Evolutionary conservation across 352 stramenopile genomes (phyloP), one percentile per base, ranked within the genome.

Genomic region (Pythium biforme): DNA sequence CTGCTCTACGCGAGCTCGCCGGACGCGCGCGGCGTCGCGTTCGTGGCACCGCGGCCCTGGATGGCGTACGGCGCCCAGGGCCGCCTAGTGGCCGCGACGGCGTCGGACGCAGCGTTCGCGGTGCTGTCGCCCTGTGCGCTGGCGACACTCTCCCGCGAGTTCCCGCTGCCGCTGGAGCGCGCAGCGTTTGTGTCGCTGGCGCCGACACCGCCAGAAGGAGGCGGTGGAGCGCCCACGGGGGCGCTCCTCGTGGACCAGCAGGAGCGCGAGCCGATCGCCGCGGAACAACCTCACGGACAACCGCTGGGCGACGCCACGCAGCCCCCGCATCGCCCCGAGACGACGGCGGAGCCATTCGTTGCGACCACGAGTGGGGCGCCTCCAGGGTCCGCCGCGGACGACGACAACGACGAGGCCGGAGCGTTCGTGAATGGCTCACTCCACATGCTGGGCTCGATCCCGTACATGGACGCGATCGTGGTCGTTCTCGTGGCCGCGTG

Each of bases 401-500:
- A 11, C 19, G 40, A 12, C 3, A 20, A 33, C 11, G 27, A 31
- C 12, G 3, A 12, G 2, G 20, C 26, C 17, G n/a, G 20, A 1
- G 20, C 3, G 9, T 63, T 63, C 31, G 55, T 63, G 19, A 59
- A 51, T 4, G 54, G 62, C 39, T 69, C 62, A 19, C 54, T 69
- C 10, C 62, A 69, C 55, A 59, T 62, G 54, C 62, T 69, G 5
- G 62, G 62, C 4, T 63, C 55, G 26, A 54, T 64, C 11, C 54
- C 62, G 22, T 62, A 64, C 62, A 20, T 59, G 5, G 48, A 57
- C 5, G 54, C 55, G 14, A 58, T 69, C 55, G 54, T 57, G 15
- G 47, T 69, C n/a, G 63, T 69, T 15, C 54, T 69, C 17, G 62
- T 51, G 54, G 59, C 47, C 5, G 62, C 62, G 46, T 69, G 62